Evolutionary conservation across 108 stramenopile species (phyloP).

Genomic region (Stephanodiscus triporus): DNA sequence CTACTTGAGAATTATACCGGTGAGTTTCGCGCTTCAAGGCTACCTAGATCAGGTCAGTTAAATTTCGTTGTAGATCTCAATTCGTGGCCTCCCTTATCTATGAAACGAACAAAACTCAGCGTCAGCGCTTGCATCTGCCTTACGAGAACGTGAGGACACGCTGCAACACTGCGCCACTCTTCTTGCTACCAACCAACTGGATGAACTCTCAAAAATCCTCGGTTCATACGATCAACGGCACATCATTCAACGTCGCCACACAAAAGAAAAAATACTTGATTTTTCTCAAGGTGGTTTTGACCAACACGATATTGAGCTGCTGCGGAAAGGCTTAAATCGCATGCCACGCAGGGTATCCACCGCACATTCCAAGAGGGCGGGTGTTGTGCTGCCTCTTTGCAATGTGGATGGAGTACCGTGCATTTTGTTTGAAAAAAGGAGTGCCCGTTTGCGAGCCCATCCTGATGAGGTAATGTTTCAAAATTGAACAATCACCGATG

Average conservation of each 20-base stretch:
- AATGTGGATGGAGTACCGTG: conserved; percentile 93
- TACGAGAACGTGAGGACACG: conserved; percentile 93
- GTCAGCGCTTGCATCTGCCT: conserved; percentile 85
- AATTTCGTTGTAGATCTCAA: neutral
- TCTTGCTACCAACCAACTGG: conserved; percentile 65
- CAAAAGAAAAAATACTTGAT: conserved; percentile 53
- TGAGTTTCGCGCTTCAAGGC: conserved; percentile 7
- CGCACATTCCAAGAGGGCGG: conserved; percentile 81
- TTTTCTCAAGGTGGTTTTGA: conserved; percentile 69
- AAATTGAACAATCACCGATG: neutral
- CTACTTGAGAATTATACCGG: conserved; percentile 90
- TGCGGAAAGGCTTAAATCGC: conserved; percentile 89
- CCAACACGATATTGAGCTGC: conserved; percentile 63
- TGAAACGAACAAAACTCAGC: conserved; percentile 32
- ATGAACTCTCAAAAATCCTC: conserved; percentile 69
- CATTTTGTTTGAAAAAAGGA: conserved; percentile 90
- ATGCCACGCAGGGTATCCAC: conserved; percentile 91
- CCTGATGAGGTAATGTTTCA: conserved; percentile 78
- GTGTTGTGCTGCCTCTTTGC: conserved; percentile 90
- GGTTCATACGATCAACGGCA: conserved; percentile 72
- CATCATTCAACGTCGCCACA: conserved; percentile 66
- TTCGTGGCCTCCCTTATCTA: neutral
- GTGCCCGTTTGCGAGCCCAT: conserved; percentile 71
- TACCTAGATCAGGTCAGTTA: neutral
- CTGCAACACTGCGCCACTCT: conserved; percentile 86